Percentiles rank a stretch among this genome's conserved stretches.
phyloP scores from a whole-genome alignment of 2,329 filamentous ascomycete species.

The Fusarium anthophilum region DNA sequence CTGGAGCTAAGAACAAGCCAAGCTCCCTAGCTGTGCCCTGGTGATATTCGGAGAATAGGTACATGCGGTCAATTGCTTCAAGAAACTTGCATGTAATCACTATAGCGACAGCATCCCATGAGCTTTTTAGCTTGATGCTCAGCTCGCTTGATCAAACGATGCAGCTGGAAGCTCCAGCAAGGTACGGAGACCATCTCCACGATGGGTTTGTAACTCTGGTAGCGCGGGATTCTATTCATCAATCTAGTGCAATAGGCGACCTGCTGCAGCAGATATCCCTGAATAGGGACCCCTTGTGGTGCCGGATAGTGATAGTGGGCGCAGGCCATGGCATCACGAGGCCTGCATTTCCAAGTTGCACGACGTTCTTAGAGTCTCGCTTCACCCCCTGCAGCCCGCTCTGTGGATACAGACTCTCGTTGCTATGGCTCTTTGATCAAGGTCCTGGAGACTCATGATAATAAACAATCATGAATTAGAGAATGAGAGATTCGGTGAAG shows the following conservation, averaged over 20 bases:
- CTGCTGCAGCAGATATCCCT: constrained; percentile 31
- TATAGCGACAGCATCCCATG: constrained; percentile 31
- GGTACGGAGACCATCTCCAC: constrained; percentile 27
- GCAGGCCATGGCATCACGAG: constrained; percentile 35
- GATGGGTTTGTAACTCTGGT: constrained; percentile 5
- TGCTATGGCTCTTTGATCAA: constrained; percentile 28
- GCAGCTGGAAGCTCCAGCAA: constrained; percentile 24
- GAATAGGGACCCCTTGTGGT: constrained; percentile 18
- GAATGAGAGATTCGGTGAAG: background rate
- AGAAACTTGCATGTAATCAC: constrained; percentile 25
- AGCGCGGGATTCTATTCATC: constrained; percentile 23
- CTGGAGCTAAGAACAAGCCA: constrained; percentile 26
- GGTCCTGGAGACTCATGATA: constrained; percentile 6
- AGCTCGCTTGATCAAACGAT: constrained; percentile 32
- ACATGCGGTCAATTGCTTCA: constrained; percentile 32
- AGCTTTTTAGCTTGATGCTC: constrained; percentile 27
- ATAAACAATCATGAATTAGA: constrained; percentile 17
- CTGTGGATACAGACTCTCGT: constrained; percentile 29
- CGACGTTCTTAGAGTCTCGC: constrained; percentile 25
- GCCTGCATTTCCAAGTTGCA: constrained; percentile 37
- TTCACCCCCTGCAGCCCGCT: constrained; percentile 36
- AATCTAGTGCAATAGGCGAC: constrained; percentile 12
- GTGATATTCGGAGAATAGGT: constrained; percentile 17
- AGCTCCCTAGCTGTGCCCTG: constrained; percentile 26
- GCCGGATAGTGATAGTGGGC: constrained; percentile 21